These are phyloP conservation scores for Alternaria sp. DNA, from an alignment of 2,329 filamentous ascomycete genomes.

Conservation along the genomic window DNA sequence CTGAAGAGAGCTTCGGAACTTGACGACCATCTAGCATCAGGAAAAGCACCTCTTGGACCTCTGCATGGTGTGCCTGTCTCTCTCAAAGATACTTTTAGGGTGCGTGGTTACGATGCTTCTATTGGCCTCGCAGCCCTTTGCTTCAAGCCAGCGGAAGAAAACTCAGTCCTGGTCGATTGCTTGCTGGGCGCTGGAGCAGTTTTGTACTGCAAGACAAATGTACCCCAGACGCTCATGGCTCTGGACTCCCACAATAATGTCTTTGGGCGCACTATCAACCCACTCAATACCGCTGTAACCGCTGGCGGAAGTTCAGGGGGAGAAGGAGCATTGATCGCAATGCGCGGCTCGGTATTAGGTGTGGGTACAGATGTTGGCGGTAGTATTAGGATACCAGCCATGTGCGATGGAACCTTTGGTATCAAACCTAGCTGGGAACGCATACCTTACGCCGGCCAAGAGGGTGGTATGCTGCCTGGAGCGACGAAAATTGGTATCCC, in stretches of 20 bases:
- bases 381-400: slow-evolving; percentile 61
- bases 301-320: slow-evolving; percentile 64
- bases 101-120: slow-evolving; percentile 56
- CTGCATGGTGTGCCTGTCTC: slow-evolving; percentile 60
- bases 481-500: slow-evolving; percentile 57
- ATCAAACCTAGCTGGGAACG: slow-evolving; percentile 58
- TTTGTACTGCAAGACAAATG: slow-evolving; percentile 63
- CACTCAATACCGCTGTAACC: slow-evolving; percentile 58
- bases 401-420: slow-evolving; percentile 61
- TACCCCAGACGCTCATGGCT: slow-evolving; percentile 64
- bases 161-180: slow-evolving; percentile 55
- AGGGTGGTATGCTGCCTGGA: slow-evolving; percentile 57
- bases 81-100: slow-evolving; percentile 61
- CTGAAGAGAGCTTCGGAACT: slow-evolving; percentile 46
- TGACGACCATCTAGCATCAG: slow-evolving; percentile 53
- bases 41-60: slow-evolving; percentile 54
- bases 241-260: slow-evolving; percentile 63
- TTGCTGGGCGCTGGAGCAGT: slow-evolving; percentile 59
- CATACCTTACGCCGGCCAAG: slow-evolving; percentile 63
- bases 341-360: slow-evolving; percentile 60
- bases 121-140: slow-evolving; percentile 55
- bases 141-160: slow-evolving; percentile 53
- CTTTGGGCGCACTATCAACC: slow-evolving; percentile 59
- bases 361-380: slow-evolving; percentile 66
- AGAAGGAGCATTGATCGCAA: slow-evolving; percentile 61